Evolutionary conservation across 805 yeast species (phyloP), one percentile per base, ranked within the genome.

Genomic region (Candida awuae): DNA sequence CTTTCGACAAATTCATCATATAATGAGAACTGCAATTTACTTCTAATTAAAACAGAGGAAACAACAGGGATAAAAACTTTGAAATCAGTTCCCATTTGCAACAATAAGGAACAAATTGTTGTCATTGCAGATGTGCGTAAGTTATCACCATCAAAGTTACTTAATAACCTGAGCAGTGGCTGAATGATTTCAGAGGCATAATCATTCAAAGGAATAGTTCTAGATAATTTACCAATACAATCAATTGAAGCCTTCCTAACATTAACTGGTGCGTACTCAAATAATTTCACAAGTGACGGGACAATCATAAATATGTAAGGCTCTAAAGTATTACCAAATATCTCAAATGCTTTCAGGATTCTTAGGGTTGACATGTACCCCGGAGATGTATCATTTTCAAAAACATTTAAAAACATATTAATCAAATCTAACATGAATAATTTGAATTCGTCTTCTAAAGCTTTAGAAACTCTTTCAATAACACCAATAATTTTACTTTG

Each of bases 371-470:
- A 76, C 26, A 71, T 70, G 26, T 74, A 66, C 25, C 76, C 75
- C 1, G 70, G 68, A 0, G 85, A 70, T 42, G 71, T 77, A 43
- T 81, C 92, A 37, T 75, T 75, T 38, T 84, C 94, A 35, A 92
- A 66, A 4, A 85, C 81, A 35, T 80, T 79, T 32, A 92, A 64
- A 53, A 92, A 68, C 30, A 84, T 63, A 0, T 92, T 84, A 30
- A 92, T 67, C 2, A 92, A 75, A 19, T 77, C 77, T 1, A 95
- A 84, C 43, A 92, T 66, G 54, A 81, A 80, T 57, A 80, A 69
- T 50, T 86, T 92, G 65, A 92, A 92, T 54, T 92, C 98, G 7
- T 94, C 94, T 41, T 86, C 95, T 35, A 92, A 65, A 0, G 97
- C 87, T 37, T 73, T 75, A 0, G 96, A 84, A 22, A 92, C 75